Evolutionary conservation across 768 basidiomycete genomes (phyloP), one percentile per base, ranked within the genome.

Genomic region (Boletus huronensis): DNA sequence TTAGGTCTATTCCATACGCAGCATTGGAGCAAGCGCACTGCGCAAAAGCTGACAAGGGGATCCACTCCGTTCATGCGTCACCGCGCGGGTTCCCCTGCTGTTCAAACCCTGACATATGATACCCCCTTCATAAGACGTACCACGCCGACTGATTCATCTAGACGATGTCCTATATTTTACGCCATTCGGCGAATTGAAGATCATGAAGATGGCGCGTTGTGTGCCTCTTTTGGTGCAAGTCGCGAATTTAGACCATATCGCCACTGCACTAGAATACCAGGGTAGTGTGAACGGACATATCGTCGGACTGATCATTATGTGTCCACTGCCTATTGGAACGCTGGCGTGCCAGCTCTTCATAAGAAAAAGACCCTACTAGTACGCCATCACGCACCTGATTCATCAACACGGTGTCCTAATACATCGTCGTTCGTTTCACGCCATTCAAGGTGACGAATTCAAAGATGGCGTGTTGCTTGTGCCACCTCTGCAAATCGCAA

Each of bases 1-100:
- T 35, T 17, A 25, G 23, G 10, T 48, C 23, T 48, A 6, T 9
- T 34, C 23, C 46, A 11, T 17, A 13, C 32, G 46, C 32, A 48
- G 11, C 48, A 13, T 28, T 38, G 48, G 19, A 49, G 36, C 42
- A 47, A n/a, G 7, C 19, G 16, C 14, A 16, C 42, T 50, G 43
- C 50, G 50, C 41, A 50, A 17, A 32, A 31, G 29, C 32, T 17
- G 41, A 50, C 49, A 50, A 50, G 49, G 40, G 49, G 48, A 48
- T 28, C 25, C 48, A 28, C 25, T 35, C 36, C 17, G 31, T 25
- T 48, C 32, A 38, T n/a, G 48, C 48, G 25, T 38, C 35, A 26
- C 48, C 6, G 35, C n/a, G 23, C 47, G 11, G 16, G 36, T 38
- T 35, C 35, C 48, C 26, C 19, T 16, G 16, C 34, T 43, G 39